These are phyloP conservation scores for Berberis vulgaris DNA, from an alignment of 164 flowering plant species.

Conservation along the genomic window DNA sequence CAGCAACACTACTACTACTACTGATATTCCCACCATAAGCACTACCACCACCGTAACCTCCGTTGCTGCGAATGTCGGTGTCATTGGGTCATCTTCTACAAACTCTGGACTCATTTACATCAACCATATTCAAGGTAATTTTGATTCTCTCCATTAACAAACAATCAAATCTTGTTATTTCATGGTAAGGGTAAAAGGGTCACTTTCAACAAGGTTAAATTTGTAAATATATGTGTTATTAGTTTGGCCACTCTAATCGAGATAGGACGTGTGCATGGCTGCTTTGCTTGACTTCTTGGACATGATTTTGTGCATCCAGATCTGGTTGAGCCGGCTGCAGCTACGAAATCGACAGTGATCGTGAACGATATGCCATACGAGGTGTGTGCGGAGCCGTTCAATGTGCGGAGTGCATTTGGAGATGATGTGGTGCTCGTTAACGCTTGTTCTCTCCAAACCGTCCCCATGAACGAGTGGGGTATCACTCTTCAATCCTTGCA, in stretches of 20 bases:
- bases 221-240: neutral
- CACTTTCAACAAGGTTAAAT: no score
- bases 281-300: constrained; percentile 4
- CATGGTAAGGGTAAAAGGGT: no score
- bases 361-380: constrained; percentile 77
- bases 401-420: constrained; percentile 78
- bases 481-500: constrained; percentile 70
- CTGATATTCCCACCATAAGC: constrained; percentile 18
- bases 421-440: constrained; percentile 65
- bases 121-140: constrained; percentile 41
- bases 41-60: constrained; percentile 3
- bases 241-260: constrained; percentile 2
- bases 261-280: constrained; percentile 30
- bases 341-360: constrained; percentile 63
- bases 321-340: constrained; percentile 8
- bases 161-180: no score
- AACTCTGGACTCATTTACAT: constrained; percentile 20
- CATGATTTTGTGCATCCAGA: constrained; percentile 23
- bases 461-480: constrained; percentile 84
- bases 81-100: constrained; percentile 10
- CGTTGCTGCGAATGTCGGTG: constrained; percentile 2
- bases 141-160: no score
- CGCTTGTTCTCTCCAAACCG: constrained; percentile 64
- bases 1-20: constrained; percentile 6
- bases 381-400: constrained; percentile 52